Evolutionary conservation across 495 filamentous ascomycete genomes (phyloP).

Genomic region (Talaromyces nanjingensis): DNA sequence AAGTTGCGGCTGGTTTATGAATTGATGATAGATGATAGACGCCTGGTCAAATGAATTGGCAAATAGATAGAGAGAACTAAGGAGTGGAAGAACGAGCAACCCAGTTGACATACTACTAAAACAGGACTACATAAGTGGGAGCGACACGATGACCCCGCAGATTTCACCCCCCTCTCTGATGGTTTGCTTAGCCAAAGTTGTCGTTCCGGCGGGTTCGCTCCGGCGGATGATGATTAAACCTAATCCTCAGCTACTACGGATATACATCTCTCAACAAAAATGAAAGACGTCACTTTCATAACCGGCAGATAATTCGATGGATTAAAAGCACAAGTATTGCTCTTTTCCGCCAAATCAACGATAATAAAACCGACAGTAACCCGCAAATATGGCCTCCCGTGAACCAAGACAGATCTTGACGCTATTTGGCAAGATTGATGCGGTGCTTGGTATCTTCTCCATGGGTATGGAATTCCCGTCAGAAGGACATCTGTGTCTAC

Average conservation of each 20-base stretch:
- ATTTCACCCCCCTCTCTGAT: too few species aligned
- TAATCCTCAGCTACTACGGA: too few species aligned
- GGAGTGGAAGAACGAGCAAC: too few species aligned
- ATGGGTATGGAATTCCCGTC: conserved; percentile 6
- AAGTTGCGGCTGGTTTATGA: too few species aligned
- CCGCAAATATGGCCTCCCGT: conserved; percentile 6
- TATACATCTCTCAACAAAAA: too few species aligned
- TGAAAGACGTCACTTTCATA: not conserved
- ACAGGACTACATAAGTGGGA: not conserved
- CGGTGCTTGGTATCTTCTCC: conserved; percentile 6
- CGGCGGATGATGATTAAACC: conserved; percentile 2
- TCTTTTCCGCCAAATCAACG: not conserved
- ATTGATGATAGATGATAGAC: too few species aligned
- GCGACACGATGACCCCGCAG: not conserved
- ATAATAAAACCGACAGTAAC: conserved; percentile 1
- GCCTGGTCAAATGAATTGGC: too few species aligned
- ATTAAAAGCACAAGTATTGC: conserved; percentile 7
- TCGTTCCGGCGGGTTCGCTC: conserved; percentile 7
- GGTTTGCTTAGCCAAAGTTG: too few species aligned
- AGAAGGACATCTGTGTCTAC: not conserved
- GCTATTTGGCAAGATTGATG: conserved; percentile 8
- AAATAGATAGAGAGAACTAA: too few species aligned
- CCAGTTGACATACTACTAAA: too few species aligned
- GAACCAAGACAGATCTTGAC: conserved; percentile 6
- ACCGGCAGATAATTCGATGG: not conserved